Percentiles rank a stretch among this genome's conserved stretches.
Conservation (phyloP, 495 filamentous ascomycete genomes). For the Mytilinidion resinicola region DNA sequence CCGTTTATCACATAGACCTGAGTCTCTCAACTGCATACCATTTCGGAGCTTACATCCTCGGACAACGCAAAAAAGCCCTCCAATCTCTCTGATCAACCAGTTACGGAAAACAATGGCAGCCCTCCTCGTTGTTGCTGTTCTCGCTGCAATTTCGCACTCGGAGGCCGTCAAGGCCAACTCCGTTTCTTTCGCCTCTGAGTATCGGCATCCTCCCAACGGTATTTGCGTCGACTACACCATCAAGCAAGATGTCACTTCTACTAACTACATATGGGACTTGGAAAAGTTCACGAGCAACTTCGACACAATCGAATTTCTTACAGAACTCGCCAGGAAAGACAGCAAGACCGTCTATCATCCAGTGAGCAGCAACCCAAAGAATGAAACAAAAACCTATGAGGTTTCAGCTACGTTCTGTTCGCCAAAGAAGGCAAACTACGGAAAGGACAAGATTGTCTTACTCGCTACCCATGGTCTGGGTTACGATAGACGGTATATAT, state of each 20-base stretch:
- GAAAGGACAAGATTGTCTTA: slow-evolving; percentile 21
- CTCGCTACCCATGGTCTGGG: slow-evolving; percentile 24
- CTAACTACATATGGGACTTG: background rate
- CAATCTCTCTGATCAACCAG: too few species aligned
- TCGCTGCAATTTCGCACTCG: background rate
- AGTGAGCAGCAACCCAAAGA: slow-evolving; percentile 1
- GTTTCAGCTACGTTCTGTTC: slow-evolving; percentile 20
- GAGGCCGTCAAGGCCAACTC: background rate
- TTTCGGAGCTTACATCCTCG: too few species aligned
- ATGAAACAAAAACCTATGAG: slow-evolving; percentile 10
- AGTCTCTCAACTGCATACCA: too few species aligned
- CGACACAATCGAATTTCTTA: slow-evolving; percentile 14
- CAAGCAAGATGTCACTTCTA: slow-evolving; percentile 2
- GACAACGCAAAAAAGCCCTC: too few species aligned
- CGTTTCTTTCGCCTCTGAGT: background rate
- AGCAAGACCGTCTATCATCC: slow-evolving; percentile 1
- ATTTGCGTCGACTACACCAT: slow-evolving; percentile 19
- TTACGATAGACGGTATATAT: slow-evolving; percentile 19
- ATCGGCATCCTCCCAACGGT: slow-evolving; percentile 15
- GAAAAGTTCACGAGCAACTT: slow-evolving; percentile 19
- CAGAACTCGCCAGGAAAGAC: slow-evolving; percentile 6
- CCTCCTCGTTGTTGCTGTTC: background rate
- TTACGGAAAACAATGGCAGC: background rate
- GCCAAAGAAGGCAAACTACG: slow-evolving; percentile 7
- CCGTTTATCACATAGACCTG: too few species aligned